Evolutionary conservation across 2,329 filamentous ascomycete genomes (phyloP).

Genomic region (Colletotrichum lini): DNA sequence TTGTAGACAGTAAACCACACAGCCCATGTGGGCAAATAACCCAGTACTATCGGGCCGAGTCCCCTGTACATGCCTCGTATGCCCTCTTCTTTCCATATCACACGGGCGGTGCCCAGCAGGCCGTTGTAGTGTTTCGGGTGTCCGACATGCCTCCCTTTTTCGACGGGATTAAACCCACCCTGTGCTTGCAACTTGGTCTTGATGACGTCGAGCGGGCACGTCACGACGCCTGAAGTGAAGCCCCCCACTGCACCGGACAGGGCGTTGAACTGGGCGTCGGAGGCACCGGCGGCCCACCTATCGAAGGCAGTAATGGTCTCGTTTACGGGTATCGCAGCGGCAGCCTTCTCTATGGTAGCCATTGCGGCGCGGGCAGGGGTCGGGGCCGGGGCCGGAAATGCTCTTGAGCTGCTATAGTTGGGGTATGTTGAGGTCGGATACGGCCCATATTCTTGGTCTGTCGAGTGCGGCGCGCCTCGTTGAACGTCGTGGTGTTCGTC

Average conservation of each 20-base stretch:
- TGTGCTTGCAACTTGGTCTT: constrained; percentile 99
- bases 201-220: constrained; percentile 97
- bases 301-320: constrained; percentile 62
- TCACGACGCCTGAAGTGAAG: constrained; percentile 93
- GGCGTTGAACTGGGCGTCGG: constrained; percentile 81
- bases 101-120: constrained; percentile 85
- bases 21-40: constrained; percentile 97
- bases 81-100: constrained; percentile 92
- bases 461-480: constrained; percentile 46
- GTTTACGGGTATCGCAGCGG: constrained; percentile 44
- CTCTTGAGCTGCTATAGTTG: constrained; percentile 43
- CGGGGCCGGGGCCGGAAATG: constrained; percentile 39
- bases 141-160: constrained; percentile 63
- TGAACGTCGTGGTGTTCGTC: constrained; percentile 57
- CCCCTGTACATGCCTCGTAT: constrained; percentile 93
- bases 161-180: constrained; percentile 79
- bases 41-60: constrained; percentile 92
- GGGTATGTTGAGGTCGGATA: constrained; percentile 46
- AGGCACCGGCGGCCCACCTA: constrained; percentile 69
- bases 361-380: constrained; percentile 32
- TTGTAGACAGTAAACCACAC: constrained; percentile 99
- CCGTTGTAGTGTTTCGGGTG: constrained; percentile 82
- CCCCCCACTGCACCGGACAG: constrained; percentile 90
- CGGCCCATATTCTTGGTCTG: constrained; percentile 55
- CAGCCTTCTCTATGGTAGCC: constrained; percentile 30